Percentiles rank a stretch among this genome's conserved stretches.
Evolutionary conservation across 2,329 filamentous ascomycete genomes (phyloP).

Genomic region (Delphinella strobiligena): DNA sequence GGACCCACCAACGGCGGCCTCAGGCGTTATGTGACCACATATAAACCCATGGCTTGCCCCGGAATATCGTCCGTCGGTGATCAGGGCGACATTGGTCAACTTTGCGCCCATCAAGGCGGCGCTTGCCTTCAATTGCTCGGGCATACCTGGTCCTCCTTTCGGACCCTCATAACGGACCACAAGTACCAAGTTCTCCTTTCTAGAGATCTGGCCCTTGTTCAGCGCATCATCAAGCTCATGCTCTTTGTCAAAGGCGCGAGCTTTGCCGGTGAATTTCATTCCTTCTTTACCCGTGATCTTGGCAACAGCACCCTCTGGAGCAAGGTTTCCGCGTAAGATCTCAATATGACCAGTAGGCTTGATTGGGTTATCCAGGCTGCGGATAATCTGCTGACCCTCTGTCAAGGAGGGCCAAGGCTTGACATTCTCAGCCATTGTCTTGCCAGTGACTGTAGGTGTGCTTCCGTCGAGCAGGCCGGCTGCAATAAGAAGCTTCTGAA

Average conservation of each 20-base stretch:
- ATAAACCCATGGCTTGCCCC: constrained; percentile 79
- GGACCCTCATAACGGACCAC: constrained; percentile 83
- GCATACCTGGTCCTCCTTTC: constrained; percentile 64
- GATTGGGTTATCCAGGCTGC: constrained; percentile 69
- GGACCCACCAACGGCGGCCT: constrained; percentile 74
- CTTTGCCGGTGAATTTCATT: constrained; percentile 65
- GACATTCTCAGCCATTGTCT: constrained; percentile 73
- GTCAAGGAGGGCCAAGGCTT: constrained; percentile 63
- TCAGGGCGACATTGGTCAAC: constrained; percentile 58
- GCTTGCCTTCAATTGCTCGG: constrained; percentile 61
- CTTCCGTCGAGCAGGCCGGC: constrained; percentile 62
- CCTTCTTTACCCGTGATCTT: constrained; percentile 98
- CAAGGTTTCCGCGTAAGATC: constrained; percentile 76
- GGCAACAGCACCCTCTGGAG: constrained; percentile 78
- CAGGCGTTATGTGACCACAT: constrained; percentile 78
- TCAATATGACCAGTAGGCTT: constrained; percentile 80
- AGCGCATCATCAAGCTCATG: constrained; percentile 64
- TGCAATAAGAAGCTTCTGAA: constrained; percentile 75
- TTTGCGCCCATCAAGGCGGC: constrained; percentile 64
- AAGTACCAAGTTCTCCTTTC: constrained; percentile 72
- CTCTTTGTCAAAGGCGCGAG: constrained; percentile 80
- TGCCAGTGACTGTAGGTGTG: constrained; percentile 73
- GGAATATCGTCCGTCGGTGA: constrained; percentile 66
- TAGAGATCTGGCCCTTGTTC: constrained; percentile 55
- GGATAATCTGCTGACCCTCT: constrained; percentile 72